phyloP scores from a whole-genome alignment of 1,139 yeast genomes.

The Suhomyces yuchorum region DNA sequence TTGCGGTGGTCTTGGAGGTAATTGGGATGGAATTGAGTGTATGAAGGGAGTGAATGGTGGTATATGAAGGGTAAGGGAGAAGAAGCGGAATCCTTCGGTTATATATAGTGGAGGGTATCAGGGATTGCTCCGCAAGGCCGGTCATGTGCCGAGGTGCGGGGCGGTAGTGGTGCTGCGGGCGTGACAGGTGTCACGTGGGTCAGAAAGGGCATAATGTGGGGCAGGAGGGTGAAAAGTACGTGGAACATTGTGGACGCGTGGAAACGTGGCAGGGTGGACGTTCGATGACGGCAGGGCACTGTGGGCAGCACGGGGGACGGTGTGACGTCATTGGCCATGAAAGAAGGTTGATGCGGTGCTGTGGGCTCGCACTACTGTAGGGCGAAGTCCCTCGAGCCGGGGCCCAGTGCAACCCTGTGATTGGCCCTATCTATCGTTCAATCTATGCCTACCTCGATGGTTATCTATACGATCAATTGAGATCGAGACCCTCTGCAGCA shows the following conservation, averaged over 20 bases:
- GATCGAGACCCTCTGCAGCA: no score
- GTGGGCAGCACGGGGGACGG: no score
- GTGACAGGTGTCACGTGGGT: not conserved
- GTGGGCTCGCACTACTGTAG: no score
- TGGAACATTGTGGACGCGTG: not conserved
- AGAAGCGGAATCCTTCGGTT: not conserved
- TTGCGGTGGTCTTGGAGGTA: not conserved
- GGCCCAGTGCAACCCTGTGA: no score
- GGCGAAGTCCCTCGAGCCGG: no score
- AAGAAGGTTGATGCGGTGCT: no score
- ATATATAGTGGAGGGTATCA: not conserved
- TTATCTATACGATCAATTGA: no score
- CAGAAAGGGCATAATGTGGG: not conserved
- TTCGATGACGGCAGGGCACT: no score
- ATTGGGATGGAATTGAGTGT: not conserved
- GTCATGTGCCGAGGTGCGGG: slow-evolving; percentile 13
- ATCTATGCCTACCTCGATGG: no score
- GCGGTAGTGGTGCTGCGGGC: slow-evolving; percentile 1
- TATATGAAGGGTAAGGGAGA: not conserved
- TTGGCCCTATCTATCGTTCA: no score
- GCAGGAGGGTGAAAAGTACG: not conserved
- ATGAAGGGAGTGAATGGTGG: not conserved
- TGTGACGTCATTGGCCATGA: no score
- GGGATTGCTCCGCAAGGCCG: slow-evolving; percentile 13
- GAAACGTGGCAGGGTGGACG: no score